phyloP scores from a whole-genome alignment of 805 yeast genomes.

The Starmera pachycereana region DNA sequence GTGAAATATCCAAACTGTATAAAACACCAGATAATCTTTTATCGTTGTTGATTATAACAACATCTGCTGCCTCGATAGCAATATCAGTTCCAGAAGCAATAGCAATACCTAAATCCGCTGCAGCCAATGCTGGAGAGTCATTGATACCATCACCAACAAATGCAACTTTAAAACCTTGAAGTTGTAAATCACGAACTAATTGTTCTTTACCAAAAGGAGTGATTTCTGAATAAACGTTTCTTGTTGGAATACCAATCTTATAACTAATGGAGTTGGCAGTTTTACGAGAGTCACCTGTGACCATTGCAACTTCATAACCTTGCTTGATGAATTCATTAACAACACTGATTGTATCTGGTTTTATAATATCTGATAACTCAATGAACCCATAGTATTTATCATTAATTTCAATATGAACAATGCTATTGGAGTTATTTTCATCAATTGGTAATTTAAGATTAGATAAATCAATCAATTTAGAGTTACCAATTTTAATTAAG shows the following conservation, averaged over 20 bases:
- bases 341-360: conserved; percentile 53
- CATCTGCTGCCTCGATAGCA: conserved; percentile 94
- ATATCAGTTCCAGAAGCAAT: conserved; percentile 90
- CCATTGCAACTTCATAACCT: conserved; percentile 66
- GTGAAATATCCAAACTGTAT: conserved; percentile 58
- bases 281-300: conserved; percentile 73
- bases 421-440: conserved; percentile 21
- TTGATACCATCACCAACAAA: conserved; percentile 98
- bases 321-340: conserved; percentile 39
- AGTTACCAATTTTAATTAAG: conserved; percentile 45
- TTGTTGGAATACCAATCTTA: conserved; percentile 53
- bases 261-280: conserved; percentile 58
- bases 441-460: not conserved
- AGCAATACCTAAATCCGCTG: conserved; percentile 85
- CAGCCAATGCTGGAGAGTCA: conserved; percentile 92
- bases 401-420: conserved; percentile 50
- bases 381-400: conserved; percentile 51
- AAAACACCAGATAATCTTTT: conserved; percentile 36
- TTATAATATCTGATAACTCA: conserved; percentile 57
- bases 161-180: conserved; percentile 42
- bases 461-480: conserved; percentile 22
- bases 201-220: conserved; percentile 70
- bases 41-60: conserved; percentile 53
- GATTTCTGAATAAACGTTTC: conserved; percentile 63
- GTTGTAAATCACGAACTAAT: conserved; percentile 49